phyloP scores from a whole-genome alignment of 371 early-diverging fungal genomes.

The Homolaphlyctis polyrhiza region DNA sequence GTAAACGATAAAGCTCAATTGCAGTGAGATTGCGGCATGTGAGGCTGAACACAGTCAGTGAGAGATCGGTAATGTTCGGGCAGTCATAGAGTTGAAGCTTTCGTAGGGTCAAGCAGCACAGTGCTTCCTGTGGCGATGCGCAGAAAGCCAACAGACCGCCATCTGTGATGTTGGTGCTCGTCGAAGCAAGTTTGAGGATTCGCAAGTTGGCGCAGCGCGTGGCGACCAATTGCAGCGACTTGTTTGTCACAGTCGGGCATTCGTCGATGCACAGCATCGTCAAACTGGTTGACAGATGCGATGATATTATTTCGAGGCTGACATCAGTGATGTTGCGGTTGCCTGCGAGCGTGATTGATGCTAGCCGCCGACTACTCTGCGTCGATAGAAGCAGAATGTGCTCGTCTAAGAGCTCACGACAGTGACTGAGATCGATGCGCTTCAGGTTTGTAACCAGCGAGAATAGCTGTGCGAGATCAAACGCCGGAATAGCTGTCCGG shows the following conservation, averaged over 20 bases:
- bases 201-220: background rate
- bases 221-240: background rate
- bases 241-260: background rate
- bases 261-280: background rate
- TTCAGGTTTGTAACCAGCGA: background rate
- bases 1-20: background rate
- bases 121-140: background rate
- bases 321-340: slow-evolving; percentile 1
- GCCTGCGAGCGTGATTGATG: background rate
- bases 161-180: background rate
- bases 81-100: slow-evolving; percentile 1
- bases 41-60: background rate
- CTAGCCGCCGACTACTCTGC: background rate
- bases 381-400: background rate
- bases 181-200: background rate
- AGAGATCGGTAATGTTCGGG: background rate
- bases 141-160: background rate
- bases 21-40: background rate
- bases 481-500: background rate
- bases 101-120: background rate
- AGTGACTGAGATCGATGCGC: background rate
- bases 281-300: background rate
- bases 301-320: background rate
- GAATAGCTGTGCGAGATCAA: background rate
- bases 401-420: background rate